Conservation (phyloP, 2,329 filamentous ascomycete genomes). For the Piedraia hortae region DNA sequence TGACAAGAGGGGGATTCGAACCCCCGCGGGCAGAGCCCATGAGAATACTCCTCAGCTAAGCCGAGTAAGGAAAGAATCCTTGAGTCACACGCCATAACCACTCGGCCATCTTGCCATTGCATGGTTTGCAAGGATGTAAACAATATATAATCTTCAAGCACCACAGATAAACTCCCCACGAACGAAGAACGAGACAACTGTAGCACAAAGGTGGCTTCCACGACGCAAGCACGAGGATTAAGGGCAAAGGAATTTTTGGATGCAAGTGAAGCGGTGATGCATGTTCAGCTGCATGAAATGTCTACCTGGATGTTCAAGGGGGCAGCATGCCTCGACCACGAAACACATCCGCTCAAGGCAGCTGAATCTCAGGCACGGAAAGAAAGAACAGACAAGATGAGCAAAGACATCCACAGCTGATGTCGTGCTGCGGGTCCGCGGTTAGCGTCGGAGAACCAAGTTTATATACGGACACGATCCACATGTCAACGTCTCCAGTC, state of each 20-base stretch:
- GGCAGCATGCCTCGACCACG: too few relatives aligned
- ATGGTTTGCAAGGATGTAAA: not conserved
- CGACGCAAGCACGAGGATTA: too few relatives aligned
- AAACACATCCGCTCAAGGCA: too few relatives aligned
- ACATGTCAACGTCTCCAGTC: not conserved
- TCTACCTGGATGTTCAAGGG: too few relatives aligned
- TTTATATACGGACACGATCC: not conserved
- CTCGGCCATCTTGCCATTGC: constrained; percentile 9
- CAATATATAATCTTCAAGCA: not conserved
- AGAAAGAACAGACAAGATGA: too few relatives aligned
- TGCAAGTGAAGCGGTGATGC: not conserved
- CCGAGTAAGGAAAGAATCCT: constrained; percentile 6
- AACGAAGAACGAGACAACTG: too few relatives aligned
- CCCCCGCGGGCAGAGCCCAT: constrained; percentile 11
- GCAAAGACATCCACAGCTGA: too few relatives aligned
- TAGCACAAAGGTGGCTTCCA: too few relatives aligned
- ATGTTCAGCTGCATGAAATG: not conserved
- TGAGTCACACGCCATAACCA: constrained; percentile 14
- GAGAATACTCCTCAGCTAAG: constrained; percentile 8
- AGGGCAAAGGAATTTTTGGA: not conserved
- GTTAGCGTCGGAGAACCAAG: too few relatives aligned
- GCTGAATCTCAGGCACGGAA: too few relatives aligned
- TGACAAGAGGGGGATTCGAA: constrained; percentile 10
- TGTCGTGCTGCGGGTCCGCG: too few relatives aligned
- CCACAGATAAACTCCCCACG: too few relatives aligned